Evolutionary conservation across 2,329 filamentous ascomycete species (phyloP), one percentile per base, ranked within the genome.

Genomic region (Cladosporium sp.): DNA sequence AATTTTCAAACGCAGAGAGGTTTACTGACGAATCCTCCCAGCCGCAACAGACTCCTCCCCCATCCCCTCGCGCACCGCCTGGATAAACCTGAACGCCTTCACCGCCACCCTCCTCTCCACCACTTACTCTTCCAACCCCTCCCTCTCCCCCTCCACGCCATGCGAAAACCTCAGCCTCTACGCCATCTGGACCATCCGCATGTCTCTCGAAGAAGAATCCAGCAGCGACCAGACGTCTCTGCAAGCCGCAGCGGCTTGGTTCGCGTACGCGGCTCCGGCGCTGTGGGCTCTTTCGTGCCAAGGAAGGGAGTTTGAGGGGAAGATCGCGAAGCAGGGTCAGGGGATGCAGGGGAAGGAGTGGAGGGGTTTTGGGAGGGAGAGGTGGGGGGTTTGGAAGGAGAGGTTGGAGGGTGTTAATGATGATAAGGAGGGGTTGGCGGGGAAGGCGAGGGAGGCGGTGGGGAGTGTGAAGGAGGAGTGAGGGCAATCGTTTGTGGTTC

Each of bases 51-150:
- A 60, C 43, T 53, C 47, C 9, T 56, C 53, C 13, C 48, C 57
- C 17, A 29, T 53, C 15, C 43, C 55, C 20, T 51, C 47, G 32
- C 56, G 60, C 37, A 44, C 56, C 12, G 55, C 55, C 18, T 65
- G 63, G 63, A 54, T 60, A 18, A 66, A 66, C 48, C 43, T 63
- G 13, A 66, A 66, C 37, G 63, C 62, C 17, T 66, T 61, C 43
- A 54, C 58, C 1, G 61, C 64, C 1, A 49, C 55, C 3, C 45
- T 65, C 11, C 57, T 63, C 3, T 55, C 59, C n/a, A 50, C 57
- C n/a, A 50, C 50, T 7, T 51, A 58, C 24, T 41, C 54, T 9
- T 55, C 57, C 22, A 27, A 47, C n/a, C 50, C 56, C 12, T 41
- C 56, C n/a, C n/a, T n/a, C n/a, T n/a, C n/a, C n/a, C n/a, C n/a